A percentile compares a stretch with the other conserved stretches of the same genome.
phyloP scores from a whole-genome alignment of 768 basidiomycete genomes.

The Lepiota venenata region DNA sequence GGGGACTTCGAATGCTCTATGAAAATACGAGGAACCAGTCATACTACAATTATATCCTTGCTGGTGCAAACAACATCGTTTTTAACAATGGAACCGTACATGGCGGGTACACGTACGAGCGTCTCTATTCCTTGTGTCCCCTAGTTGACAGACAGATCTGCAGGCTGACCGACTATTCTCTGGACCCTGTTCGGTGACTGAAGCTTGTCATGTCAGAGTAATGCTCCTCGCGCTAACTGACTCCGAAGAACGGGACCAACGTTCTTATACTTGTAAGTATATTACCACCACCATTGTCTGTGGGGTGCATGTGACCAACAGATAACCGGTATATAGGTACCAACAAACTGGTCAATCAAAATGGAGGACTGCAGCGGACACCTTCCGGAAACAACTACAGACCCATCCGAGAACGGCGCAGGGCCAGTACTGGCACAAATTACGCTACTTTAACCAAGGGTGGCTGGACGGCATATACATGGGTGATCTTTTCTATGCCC shows the following conservation, averaged over 20 bases:
- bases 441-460: slow-evolving; percentile 39
- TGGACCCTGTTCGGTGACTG: slow-evolving; percentile 32
- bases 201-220: neutral
- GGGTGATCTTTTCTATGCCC: slow-evolving; percentile 41
- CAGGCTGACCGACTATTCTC: slow-evolving; percentile 29
- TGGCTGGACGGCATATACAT: slow-evolving; percentile 46
- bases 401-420: slow-evolving; percentile 39
- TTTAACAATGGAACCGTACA: slow-evolving; percentile 33
- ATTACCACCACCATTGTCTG: neutral
- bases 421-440: slow-evolving; percentile 46
- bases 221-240: neutral
- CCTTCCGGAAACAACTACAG: slow-evolving; percentile 33
- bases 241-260: slow-evolving; percentile 32
- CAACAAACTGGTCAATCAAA: slow-evolving; percentile 31
- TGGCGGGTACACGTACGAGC: slow-evolving; percentile 33
- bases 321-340: slow-evolving; percentile 21
- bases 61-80: slow-evolving; percentile 37
- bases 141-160: neutral
- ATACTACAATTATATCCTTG: slow-evolving; percentile 38
- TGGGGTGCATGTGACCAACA: neutral
- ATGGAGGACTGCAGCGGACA: slow-evolving; percentile 40
- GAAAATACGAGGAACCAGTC: slow-evolving; percentile 36
- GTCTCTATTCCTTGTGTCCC: neutral
- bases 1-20: slow-evolving; percentile 36
- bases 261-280: slow-evolving; percentile 33